phyloP scores from a whole-genome alignment of 2,329 filamentous ascomycete species.

The Xylariaceae sp. region DNA sequence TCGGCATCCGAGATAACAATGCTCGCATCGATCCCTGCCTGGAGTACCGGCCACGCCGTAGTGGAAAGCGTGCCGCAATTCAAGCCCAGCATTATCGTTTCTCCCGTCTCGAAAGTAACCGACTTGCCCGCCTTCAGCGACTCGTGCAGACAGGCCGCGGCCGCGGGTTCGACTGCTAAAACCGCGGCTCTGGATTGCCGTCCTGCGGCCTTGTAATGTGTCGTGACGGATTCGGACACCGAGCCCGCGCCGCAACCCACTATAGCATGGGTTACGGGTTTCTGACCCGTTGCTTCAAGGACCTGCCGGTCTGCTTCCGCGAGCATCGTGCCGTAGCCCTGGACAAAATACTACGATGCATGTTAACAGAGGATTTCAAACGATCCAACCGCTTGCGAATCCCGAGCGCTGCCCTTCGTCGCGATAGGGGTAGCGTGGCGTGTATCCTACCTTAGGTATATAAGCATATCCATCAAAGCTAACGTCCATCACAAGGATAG shows the following conservation, averaged over 20 bases:
- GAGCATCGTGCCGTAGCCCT: constrained; percentile 73
- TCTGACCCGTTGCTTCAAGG: constrained; percentile 34
- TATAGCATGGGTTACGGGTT: constrained; percentile 49
- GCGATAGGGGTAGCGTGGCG: too few relatives aligned
- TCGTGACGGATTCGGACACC: constrained; percentile 64
- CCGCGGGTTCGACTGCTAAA: constrained; percentile 67
- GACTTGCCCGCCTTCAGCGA: constrained; percentile 48
- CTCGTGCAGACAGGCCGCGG: constrained; percentile 54
- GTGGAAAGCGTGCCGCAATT: constrained; percentile 66
- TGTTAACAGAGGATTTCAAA: constrained; percentile 5
- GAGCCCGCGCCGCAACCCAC: constrained; percentile 70
- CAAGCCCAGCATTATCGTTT: constrained; percentile 71
- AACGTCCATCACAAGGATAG: constrained; percentile 64
- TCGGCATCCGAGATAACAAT: constrained; percentile 60
- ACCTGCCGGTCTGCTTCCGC: constrained; percentile 63
- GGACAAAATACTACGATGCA: constrained; percentile 60
- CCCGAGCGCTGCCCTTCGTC: not conserved
- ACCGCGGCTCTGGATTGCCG: constrained; percentile 38
- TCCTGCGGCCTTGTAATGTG: constrained; percentile 49
- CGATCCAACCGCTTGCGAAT: not conserved
- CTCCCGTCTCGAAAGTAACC: constrained; percentile 48
- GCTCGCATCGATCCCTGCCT: constrained; percentile 55
- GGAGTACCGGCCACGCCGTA: constrained; percentile 60
- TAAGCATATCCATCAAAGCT: constrained; percentile 62
- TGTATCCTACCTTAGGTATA: constrained; percentile 50